Evolutionary conservation across 2,329 filamentous ascomycete genomes (phyloP).

Genomic region (Didymella exigua): DNA sequence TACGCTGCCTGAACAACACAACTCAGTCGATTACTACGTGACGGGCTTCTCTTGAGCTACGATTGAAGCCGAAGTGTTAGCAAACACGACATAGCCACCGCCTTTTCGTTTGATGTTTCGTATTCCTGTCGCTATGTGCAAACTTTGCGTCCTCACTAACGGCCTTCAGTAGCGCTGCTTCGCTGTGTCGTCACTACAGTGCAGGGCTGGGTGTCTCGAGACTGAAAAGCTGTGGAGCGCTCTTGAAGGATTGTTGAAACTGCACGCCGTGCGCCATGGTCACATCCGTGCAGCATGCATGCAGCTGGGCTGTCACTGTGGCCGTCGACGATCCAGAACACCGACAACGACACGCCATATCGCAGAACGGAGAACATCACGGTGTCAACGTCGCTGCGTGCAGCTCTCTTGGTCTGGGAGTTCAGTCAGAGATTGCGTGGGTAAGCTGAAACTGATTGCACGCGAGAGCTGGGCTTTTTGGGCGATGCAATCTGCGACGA

Average conservation of each 20-base stretch:
- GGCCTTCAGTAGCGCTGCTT: not conserved
- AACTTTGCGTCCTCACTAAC: not conserved
- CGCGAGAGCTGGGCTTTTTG: conserved; percentile 10
- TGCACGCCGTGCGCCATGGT: conserved; percentile 3
- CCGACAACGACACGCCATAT: not conserved
- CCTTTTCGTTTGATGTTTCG: not conserved
- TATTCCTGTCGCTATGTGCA: not conserved
- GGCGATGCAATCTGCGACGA: conserved; percentile 7
- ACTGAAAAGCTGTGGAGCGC: conserved; percentile 3
- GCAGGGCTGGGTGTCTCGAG: not conserved
- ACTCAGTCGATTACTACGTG: not conserved
- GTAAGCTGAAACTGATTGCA: conserved; percentile 8
- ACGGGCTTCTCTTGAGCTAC: not conserved
- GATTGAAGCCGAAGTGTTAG: not conserved
- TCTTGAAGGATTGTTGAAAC: conserved; percentile 8
- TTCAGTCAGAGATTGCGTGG: conserved; percentile 7
- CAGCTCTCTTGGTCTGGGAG: not conserved
- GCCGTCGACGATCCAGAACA: conserved; percentile 1
- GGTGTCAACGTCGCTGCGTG: not conserved
- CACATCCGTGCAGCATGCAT: not conserved
- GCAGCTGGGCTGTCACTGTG: not conserved
- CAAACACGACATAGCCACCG: not conserved
- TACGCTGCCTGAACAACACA: not conserved
- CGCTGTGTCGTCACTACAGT: not conserved
- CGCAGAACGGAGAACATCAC: conserved; percentile 2